phyloP scores from a whole-genome alignment of 1,139 yeast species.

The Sugiyamaella sp. region DNA sequence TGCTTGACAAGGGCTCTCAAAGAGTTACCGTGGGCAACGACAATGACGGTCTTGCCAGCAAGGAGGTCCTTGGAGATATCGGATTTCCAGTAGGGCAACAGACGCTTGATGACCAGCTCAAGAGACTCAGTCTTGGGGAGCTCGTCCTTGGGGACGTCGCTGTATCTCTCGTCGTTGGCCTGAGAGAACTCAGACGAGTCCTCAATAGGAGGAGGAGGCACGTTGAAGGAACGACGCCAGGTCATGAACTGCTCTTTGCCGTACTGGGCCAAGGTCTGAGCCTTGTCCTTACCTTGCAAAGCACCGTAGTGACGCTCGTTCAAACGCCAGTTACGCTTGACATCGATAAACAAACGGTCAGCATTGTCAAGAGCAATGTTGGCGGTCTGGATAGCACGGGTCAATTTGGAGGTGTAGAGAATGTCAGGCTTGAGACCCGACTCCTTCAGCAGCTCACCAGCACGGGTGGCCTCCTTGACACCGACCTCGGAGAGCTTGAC shows the following conservation, averaged over 20 bases:
- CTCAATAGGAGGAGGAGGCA: constrained; percentile 91
- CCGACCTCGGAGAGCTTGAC: constrained; percentile 84
- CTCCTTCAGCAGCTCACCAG: constrained; percentile 91
- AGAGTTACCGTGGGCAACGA: constrained; percentile 99
- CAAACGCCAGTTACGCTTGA: constrained; percentile 95
- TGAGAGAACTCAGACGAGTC: constrained; percentile 83
- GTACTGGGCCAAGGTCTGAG: constrained; percentile 82
- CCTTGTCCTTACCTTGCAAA: constrained; percentile 98
- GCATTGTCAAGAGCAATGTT: constrained; percentile 90
- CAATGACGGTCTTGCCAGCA: constrained; percentile 84
- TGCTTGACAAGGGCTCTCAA: constrained; percentile 96
- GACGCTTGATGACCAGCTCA: constrained; percentile 92
- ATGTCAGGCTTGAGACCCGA: constrained; percentile 84
- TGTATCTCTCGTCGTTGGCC: constrained; percentile 82
- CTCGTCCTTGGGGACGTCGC: constrained; percentile 76
- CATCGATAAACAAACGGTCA: constrained; percentile 90
- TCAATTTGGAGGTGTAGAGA: constrained; percentile 86
- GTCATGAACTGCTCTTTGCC: constrained; percentile 94
- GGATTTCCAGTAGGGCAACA: constrained; percentile 98
- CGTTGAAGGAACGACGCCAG: constrained; percentile 97
- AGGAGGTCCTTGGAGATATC: constrained; percentile 84
- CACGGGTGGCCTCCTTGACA: constrained; percentile 87
- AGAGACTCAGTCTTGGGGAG: constrained; percentile 95
- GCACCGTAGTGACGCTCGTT: constrained; percentile 99
- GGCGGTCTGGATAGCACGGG: constrained; percentile 98